A percentile compares a stretch with the other conserved stretches of the same genome.
Evolutionary conservation across 1,139 yeast species (phyloP).

Genomic region (Saccharomyces pastorianus): DNA sequence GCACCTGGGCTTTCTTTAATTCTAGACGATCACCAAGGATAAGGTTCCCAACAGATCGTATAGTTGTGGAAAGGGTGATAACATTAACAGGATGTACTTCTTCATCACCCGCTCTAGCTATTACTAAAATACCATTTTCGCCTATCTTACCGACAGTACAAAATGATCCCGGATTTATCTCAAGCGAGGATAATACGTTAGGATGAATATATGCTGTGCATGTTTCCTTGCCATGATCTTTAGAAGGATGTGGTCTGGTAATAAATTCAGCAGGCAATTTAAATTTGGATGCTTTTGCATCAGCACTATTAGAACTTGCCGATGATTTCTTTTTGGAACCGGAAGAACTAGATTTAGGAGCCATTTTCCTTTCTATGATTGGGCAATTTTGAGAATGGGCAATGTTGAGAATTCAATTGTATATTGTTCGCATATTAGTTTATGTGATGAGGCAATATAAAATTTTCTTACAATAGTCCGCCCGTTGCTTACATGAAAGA

Average conservation of each 20-base stretch:
- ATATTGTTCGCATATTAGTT: background rate
- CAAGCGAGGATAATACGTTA: constrained; percentile 46
- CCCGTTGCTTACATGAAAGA: background rate
- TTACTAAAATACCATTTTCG: constrained; percentile 42
- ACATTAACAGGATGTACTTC: constrained; percentile 41
- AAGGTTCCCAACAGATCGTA: constrained; percentile 49
- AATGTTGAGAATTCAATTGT: background rate
- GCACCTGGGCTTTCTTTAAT: constrained; percentile 39
- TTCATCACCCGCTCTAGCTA: constrained; percentile 35
- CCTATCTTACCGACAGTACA: constrained; percentile 45
- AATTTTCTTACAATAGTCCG: background rate
- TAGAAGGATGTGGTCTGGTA: constrained; percentile 45
- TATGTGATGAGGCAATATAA: background rate
- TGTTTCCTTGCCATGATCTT: constrained; percentile 30
- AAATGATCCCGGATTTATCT: constrained; percentile 46
- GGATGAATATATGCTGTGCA: constrained; percentile 45
- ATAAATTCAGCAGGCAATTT: constrained; percentile 41
- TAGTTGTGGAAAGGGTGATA: constrained; percentile 41
- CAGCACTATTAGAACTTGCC: constrained; percentile 13
- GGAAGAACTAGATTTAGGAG: constrained; percentile 23
- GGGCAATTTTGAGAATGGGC: background rate
- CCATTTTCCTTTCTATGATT: constrained; percentile 15
- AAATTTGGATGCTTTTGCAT: constrained; percentile 29
- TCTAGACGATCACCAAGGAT: constrained; percentile 66
- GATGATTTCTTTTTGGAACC: constrained; percentile 27